Base-by-base conservation (phyloP, 768 basidiomycete genomes). In the Naganishia randhawae region DNA sequence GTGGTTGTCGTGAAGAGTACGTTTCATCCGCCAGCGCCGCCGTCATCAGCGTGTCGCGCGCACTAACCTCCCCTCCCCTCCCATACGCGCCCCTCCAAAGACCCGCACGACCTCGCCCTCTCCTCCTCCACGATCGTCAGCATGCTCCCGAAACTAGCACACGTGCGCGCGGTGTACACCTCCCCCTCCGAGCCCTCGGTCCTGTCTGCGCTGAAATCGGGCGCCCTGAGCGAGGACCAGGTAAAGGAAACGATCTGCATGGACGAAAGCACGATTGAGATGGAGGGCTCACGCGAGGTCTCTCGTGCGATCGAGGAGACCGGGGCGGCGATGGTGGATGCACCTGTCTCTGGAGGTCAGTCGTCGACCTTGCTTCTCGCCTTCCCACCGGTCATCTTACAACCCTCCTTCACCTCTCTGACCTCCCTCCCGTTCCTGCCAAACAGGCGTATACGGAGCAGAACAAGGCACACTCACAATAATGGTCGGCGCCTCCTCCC, bases 401-500 rank as follows among this genome's bases (percentile, higher is more conserved):
- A n/a, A n/a, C n/a, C n/a, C 62, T 17, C 42, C 14, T 8, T 41
- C 42, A 29, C 1, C 9, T 5, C 9, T 13, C 32, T 17, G 17
- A 39, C n/a, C 33, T 19, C 5, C 4, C 61, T 32, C 14, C n/a
- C n/a, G n/a, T 16, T 62, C 16, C 3, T 42, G 31, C 29, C 19
- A 22, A 19, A 27, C 45, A 70, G 69, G 69, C 11, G 69, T 70
- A 14, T 66, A 65, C 61, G 69, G 69, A 9, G 69, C 69, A 42
- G 63, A 70, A 53, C 48, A 70, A 29, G 69, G 54, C 33, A 65
- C 65, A 1, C 51, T 70, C 35, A 70, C 69, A 3, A 70, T 70
- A 57, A 70, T 70, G 69, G 63, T 65, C 50, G 69, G 69, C 39
- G 51, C 69, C 14, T 66, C 65, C 45, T 70, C 69, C n/a, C 3